Percentiles rank a stretch among this genome's conserved stretches.
phyloP scores from a whole-genome alignment of 495 filamentous ascomycete genomes.

The Neurospora sp. region DNA sequence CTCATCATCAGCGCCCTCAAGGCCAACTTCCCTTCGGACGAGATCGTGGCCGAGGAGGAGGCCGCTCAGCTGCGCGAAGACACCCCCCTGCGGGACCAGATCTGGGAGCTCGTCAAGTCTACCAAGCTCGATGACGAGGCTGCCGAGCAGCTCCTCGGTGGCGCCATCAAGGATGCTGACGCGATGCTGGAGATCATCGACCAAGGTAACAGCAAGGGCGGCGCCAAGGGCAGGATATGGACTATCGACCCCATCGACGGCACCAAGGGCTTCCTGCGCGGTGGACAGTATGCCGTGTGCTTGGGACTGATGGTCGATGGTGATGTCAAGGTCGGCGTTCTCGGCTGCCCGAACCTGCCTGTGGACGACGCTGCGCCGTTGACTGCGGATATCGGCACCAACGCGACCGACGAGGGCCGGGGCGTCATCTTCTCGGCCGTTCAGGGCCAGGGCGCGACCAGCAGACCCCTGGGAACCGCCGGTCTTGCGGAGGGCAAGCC shows the following conservation, averaged over 20 bases:
- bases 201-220: conserved; percentile 69
- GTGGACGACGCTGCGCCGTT: conserved; percentile 65
- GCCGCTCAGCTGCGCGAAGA: conserved; percentile 65
- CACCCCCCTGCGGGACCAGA: conserved; percentile 51
- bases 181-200: conserved; percentile 84
- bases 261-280: conserved; percentile 91
- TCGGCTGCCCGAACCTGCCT: conserved; percentile 91
- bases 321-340: conserved; percentile 86
- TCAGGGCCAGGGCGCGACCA: conserved; percentile 62
- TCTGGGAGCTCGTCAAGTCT: conserved; percentile 71
- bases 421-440: conserved; percentile 83
- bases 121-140: conserved; percentile 60
- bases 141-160: conserved; percentile 50
- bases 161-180: conserved; percentile 55
- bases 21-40: conserved; percentile 80
- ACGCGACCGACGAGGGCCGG: conserved; percentile 54
- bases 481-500: conserved; percentile 47
- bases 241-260: conserved; percentile 96
- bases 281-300: conserved; percentile 97
- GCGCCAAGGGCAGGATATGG: conserved; percentile 79
- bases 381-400: conserved; percentile 52
- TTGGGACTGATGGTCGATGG: conserved; percentile 86
- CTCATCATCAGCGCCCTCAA: conserved; percentile 85
- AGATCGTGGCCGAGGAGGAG: conserved; percentile 94
- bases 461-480: conserved; percentile 55